phyloP scores from a whole-genome alignment of 1,284 basidiomycete species.

The Ganoderma meredithae region DNA sequence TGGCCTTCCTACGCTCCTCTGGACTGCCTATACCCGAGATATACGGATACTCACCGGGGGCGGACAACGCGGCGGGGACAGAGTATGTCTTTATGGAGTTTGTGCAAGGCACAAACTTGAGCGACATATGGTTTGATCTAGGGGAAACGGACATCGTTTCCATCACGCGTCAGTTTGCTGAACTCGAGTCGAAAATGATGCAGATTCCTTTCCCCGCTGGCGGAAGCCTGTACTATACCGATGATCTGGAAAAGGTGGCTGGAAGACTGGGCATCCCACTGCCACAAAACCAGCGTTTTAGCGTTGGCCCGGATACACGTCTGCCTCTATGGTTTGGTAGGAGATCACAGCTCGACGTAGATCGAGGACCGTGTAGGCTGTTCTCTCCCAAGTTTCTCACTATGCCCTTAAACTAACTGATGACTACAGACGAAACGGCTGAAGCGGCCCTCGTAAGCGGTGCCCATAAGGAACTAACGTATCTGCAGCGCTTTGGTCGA shows the following conservation, averaged over 20 bases:
- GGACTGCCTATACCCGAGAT: constrained; percentile 56
- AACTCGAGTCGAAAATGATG: constrained; percentile 59
- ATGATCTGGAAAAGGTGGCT: constrained; percentile 50
- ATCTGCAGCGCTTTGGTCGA: constrained; percentile 56
- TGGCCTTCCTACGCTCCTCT: constrained; percentile 53
- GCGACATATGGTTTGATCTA: constrained; percentile 52
- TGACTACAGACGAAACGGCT: constrained; percentile 49
- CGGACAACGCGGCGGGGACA: constrained; percentile 57
- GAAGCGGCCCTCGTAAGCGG: constrained; percentile 53
- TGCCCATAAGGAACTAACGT: constrained; percentile 58
- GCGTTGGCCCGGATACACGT: constrained; percentile 56
- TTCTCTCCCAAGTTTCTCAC: constrained; percentile 15
- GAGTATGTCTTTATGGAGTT: constrained; percentile 64
- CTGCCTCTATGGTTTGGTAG: constrained; percentile 56
- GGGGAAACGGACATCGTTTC: constrained; percentile 51
- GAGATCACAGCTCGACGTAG: constrained; percentile 54
- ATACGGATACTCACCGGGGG: constrained; percentile 55
- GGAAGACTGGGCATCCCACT: constrained; percentile 45
- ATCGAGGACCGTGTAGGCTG: constrained; percentile 57
- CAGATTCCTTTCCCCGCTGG: constrained; percentile 58
- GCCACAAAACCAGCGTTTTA: constrained; percentile 52
- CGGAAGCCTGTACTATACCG: constrained; percentile 57
- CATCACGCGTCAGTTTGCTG: constrained; percentile 50
- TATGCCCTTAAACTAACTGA: constrained; percentile 32
- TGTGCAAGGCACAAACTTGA: constrained; percentile 50